phyloP scores from a whole-genome alignment of 2,329 filamentous ascomycete genomes.

The Penicillium concentricum region DNA sequence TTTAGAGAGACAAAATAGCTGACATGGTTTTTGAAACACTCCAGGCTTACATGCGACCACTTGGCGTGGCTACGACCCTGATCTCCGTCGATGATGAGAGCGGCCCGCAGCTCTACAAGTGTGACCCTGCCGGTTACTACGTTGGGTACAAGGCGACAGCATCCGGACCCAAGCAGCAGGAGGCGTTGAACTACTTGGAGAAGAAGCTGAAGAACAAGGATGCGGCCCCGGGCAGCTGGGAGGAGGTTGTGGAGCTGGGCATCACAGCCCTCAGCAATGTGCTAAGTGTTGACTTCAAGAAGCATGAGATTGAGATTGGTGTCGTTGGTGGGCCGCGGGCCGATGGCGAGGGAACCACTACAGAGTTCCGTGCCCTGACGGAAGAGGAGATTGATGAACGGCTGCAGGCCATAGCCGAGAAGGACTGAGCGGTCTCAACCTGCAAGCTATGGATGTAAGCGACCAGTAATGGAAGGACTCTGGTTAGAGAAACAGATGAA shows the following conservation, averaged over 20 bases:
- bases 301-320: constrained; percentile 96
- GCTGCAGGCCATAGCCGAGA: constrained; percentile 96
- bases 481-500: constrained; percentile 18
- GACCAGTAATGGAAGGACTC: constrained; percentile 12
- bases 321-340: constrained; percentile 85
- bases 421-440: constrained; percentile 66
- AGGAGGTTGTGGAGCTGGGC: constrained; percentile 95
- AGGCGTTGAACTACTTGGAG: constrained; percentile 96
- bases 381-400: constrained; percentile 98
- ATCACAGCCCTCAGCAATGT: constrained; percentile 95
- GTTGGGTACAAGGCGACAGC: constrained; percentile 98
- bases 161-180: constrained; percentile 96
- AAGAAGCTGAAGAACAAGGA: constrained; percentile 99
- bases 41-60: constrained; percentile 94
- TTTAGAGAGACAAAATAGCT: neutral
- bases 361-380: constrained; percentile 81
- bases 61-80: constrained; percentile 92
- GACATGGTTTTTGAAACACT: constrained; percentile 2
- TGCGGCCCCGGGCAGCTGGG: constrained; percentile 84
- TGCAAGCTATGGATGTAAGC: constrained; percentile 19
- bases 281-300: constrained; percentile 99
- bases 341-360: constrained; percentile 76
- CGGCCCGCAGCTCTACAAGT: constrained; percentile 96
- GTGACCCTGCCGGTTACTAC: constrained; percentile 96
- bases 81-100: constrained; percentile 91